Evolutionary conservation across 345 rosid genomes (phyloP).

Genomic region (Eucalyptus marginata): DNA sequence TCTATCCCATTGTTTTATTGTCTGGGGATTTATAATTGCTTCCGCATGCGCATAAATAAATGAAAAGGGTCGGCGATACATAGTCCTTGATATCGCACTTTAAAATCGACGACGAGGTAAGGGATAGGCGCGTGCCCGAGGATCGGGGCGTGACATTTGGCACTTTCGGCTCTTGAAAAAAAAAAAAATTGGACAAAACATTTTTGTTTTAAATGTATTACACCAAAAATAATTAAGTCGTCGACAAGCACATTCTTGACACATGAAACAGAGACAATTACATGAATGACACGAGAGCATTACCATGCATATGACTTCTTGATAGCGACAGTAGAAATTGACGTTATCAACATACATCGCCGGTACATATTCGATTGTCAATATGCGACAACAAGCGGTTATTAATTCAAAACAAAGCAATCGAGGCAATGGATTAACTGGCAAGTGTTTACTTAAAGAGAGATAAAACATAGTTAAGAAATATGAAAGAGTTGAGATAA

Average conservation of each 20-base stretch:
- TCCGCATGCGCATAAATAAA: no score
- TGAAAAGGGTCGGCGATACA: no score
- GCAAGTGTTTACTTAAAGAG: neutral
- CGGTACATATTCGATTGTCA: neutral
- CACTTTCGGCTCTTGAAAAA: no score
- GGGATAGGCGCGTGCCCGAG: no score
- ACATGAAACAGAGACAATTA: neutral
- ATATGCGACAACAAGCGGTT: fast-evolving
- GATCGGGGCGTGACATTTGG: no score
- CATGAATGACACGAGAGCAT: neutral
- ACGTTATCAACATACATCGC: no score
- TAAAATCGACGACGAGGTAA: no score
- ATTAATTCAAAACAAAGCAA: neutral
- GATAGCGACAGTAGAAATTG: neutral
- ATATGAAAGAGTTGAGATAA: neutral
- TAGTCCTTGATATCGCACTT: no score
- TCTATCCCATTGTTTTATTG: no score
- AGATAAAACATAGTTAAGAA: neutral
- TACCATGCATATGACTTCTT: neutral
- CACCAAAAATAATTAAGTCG: neutral
- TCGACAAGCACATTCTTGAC: neutral
- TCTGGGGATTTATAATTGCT: no score
- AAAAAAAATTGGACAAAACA: no score
- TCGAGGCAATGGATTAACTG: neutral
- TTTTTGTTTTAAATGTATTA: neutral